Base-by-base conservation (phyloP, 192 early-diverging fungal genomes). In the Coemansia sp. region DNA sequence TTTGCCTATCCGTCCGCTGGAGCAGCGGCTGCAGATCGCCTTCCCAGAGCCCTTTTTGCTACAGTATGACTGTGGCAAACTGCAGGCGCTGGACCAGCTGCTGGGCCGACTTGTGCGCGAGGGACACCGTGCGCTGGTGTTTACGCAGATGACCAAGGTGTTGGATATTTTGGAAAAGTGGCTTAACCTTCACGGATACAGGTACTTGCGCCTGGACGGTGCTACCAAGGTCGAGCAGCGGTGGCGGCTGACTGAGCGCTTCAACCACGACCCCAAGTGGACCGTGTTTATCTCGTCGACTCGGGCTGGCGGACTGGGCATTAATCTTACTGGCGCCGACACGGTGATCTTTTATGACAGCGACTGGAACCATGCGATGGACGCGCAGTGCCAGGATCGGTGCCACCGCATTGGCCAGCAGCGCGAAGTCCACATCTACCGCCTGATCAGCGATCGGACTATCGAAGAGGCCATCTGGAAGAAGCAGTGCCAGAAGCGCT, bases 351-450 rank as follows among this genome's bases (percentile, higher is more conserved):
- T 99, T 38, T 99, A 97, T 68, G 93, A 94, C 68, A 89, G 88
- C 14, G 91, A 94, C 59, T 93, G 93, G 92, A 98, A 98, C 73
- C 98, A 96, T 9, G 96, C 97, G 63, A 96, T 94, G 80, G 95
- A 99, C 70, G 72, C 96, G 39, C 95, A 96, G 83, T 96, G 95
- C 22, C 96, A 98, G 90, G 94, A 95, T 9, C 88, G 98, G 24
- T 96, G 95, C 27, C 95, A 98, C 82, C 90, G 98, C 60, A 98
- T 96, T 62, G 95, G 97, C 1, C 98, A 99, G 76, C 86, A 84
- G 24, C 76, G 89, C 7, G 90, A 91, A 62, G 91, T 93, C n/a
- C 86, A 88, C 53, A 90, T 93, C 29, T 93, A 91, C 68, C 84
- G 91, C 2, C 86, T 93, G 70, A 88, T 93, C 11, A 88, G 86